Conservation (phyloP, 2,329 filamentous ascomycete genomes). For the Didymella keratinophila region DNA sequence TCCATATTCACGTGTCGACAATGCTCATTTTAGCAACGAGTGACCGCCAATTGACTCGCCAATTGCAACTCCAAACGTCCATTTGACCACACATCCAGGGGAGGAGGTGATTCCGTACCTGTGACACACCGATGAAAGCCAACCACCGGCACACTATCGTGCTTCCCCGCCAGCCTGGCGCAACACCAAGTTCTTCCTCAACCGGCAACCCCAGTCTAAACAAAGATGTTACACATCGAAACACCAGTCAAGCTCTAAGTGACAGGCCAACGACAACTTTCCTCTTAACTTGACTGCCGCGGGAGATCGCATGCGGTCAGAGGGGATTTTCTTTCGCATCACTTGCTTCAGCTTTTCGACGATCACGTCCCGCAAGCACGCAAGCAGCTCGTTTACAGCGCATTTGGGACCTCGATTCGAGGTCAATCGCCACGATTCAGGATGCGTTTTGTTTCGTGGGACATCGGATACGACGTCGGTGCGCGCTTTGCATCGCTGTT, state of each 20-base stretch:
- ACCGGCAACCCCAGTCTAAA: conserved; percentile 15
- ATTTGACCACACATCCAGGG: neutral
- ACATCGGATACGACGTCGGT: neutral
- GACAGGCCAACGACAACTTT: conserved; percentile 6
- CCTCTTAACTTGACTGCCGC: neutral
- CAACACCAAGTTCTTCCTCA: conserved; percentile 9
- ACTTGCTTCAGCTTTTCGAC: conserved; percentile 4
- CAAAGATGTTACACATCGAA: conserved; percentile 17
- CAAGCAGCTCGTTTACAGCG: conserved; percentile 1
- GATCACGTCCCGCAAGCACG: conserved; percentile 11
- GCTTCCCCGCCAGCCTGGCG: conserved; percentile 18
- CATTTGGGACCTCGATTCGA: conserved; percentile 3
- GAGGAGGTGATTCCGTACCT: conserved; percentile 4
- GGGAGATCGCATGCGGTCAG: neutral
- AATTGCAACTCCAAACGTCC: neutral
- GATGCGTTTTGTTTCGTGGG: neutral
- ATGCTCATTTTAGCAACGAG: neutral
- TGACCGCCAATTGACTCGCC: neutral
- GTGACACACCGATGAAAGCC: conserved; percentile 5
- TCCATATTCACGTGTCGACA: neutral
- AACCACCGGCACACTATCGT: conserved; percentile 6
- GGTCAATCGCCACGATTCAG: neutral
- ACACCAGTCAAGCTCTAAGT: conserved; percentile 10
- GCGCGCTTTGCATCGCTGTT: neutral
- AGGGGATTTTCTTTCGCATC: conserved; percentile 6